Evolutionary conservation across 192 early-diverging fungal genomes (phyloP), one percentile per base, ranked within the genome.

Genomic region (Coemansia aciculifera): DNA sequence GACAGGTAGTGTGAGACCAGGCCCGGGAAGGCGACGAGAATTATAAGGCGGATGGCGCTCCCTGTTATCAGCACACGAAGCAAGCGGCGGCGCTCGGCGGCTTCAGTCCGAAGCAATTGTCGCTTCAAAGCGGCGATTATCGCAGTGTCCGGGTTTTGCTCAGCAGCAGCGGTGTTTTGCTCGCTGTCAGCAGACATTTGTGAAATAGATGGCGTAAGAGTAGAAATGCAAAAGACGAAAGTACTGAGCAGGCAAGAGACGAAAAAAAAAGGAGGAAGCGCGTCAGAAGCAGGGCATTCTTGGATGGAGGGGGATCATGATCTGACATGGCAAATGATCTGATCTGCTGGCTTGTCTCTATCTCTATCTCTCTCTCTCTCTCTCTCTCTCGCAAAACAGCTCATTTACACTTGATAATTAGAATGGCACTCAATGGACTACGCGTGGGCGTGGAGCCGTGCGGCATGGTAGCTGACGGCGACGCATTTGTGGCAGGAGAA

Each of bases 1-100:
- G 75, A 67, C 24, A 93, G 78, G 7, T 76, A 73, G 17, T 66
- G 60, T 13, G 85, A 61, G 0, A 90, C 42, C 32, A 74, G 21
- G 17, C 60, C 54, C 8, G 76, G 48, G 51, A 73, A 68, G 83
- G 86, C 17, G 77, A 64, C 44, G 72, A 84, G 62, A 78, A 87
- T 15, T 86, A 67, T 32, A 54, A 84, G 60, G 23, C 82, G 82
- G 13, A 84, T 27, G 0, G 61, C 39, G 23, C 70, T 60, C 32
- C 68, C 82, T 4, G 59, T 10, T 10, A 59, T 13, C 57, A 77
- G 57, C 12, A 66, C 68, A 9, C 43, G 62, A 9, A 59, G 64
- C 43, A 78, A 44, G 19, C 63, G 70, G 23, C 61, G 31, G 54
- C 64, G 51, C 27, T 82, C 74, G 52, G 66, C 37, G 21, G 37